A percentile compares a stretch with the other conserved stretches of the same genome.
Evolutionary conservation across 2,329 filamentous ascomycete genomes (phyloP).

Genomic region (Pseudocercospora musae): DNA sequence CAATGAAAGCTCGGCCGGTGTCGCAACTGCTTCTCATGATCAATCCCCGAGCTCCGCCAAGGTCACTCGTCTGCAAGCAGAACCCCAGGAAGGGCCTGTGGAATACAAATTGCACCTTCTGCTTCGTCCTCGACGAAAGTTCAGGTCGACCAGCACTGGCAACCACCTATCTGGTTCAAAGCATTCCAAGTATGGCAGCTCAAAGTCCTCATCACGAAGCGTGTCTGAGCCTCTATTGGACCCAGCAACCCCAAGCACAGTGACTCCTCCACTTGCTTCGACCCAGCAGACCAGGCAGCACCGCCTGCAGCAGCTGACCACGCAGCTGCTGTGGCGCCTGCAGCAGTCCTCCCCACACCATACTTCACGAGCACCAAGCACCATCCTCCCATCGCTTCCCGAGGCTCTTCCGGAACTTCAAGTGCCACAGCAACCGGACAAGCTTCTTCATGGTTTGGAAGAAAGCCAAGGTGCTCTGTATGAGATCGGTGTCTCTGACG

Average conservation of each 20-base stretch:
- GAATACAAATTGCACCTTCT: constrained; percentile 96
- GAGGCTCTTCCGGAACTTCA: constrained; percentile 62
- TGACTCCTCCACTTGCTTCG: constrained; percentile 11
- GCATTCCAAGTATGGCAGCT: constrained; percentile 39
- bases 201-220: constrained; percentile 23
- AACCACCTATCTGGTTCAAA: constrained; percentile 51
- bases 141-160: constrained; percentile 66
- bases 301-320: constrained; percentile 85
- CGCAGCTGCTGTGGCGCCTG: constrained; percentile 88
- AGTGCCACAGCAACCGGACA: constrained; percentile 51
- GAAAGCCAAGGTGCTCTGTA: constrained; percentile 92
- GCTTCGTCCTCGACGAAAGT: constrained; percentile 71
- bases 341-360: constrained; percentile 94
- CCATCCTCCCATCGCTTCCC: constrained; percentile 72
- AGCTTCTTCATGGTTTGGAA: constrained; percentile 71
- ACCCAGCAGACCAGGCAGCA: constrained; percentile 73
- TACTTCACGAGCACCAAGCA: constrained; percentile 69
- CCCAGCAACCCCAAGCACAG: constrained; percentile 15
- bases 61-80: constrained; percentile 75
- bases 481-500: constrained; percentile 93
- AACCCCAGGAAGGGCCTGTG: constrained; percentile 89
- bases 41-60: not conserved
- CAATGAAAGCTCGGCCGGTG: not conserved
- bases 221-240: constrained; percentile 28
- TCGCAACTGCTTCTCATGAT: not conserved